A percentile compares a stretch with the other conserved stretches of the same genome.
Conservation (phyloP, 176 grass and related monocot genomes). For the Zea mays region Zm-B73-REFERENCE-NAM-5.0 NC_050103.1:158062501-158063000, state of each 20-base stretch:
- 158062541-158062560: constrained; percentile 48
- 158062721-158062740: too few species aligned
- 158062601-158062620: constrained; percentile 94
- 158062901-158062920: too few species aligned
- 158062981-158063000: not conserved
- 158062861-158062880: constrained; percentile 18
- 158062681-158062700: too few species aligned
- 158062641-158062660: constrained; percentile 83
- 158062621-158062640: constrained; percentile 74
- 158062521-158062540: constrained; percentile 33
- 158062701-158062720: too few species aligned
- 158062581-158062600: constrained; percentile 77
- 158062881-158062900: not conserved
- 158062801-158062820: too few species aligned
- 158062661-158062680: constrained; percentile 48
- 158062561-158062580: constrained; percentile 84
- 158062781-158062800: too few species aligned
- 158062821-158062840: too few species aligned
- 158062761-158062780: too few species aligned
- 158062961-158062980: not conserved
- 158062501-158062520: not conserved
- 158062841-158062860: not conserved
- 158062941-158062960: not conserved
- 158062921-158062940: not conserved
- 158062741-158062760: too few species aligned